Base-by-base conservation (phyloP, 2,329 filamentous ascomycete species). In the Phaeoacremonium minimum region DNA sequence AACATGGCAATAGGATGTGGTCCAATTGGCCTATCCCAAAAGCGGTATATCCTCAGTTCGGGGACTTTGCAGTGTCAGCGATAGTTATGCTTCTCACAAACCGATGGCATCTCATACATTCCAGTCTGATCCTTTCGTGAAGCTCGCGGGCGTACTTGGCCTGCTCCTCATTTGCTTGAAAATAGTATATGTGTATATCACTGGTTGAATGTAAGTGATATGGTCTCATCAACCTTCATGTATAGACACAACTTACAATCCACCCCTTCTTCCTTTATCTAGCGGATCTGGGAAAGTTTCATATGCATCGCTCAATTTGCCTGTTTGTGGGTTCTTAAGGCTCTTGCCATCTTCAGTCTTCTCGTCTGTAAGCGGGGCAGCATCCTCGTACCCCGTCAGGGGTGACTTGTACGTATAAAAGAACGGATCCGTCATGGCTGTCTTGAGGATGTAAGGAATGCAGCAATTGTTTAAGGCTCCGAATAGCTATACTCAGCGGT, bases 1-100 rank as follows among this genome's bases (percentile, higher is more conserved):
- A 95, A 95, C 88, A 95, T 95, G 35, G 81, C 85, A 1, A 88
- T 60, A 0, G 85, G 82, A 57, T 95, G 89, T 1, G 89, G 89
- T 0, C 89, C 90, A 18, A 95, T 61, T 0, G 89, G 87, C 12
- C 66, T 61, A 46, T 93, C 83, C 75, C 79, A 94, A 46, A 95
- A 67, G 12, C 61, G 69, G 57, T 95, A 95, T 49, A 94, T 83
- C 36, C 88, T 76, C 14, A 95, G 69, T 56, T 95, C 89, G 7
- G 89, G 88, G 52, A 95, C 85, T 89, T 42, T n/a, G 4, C 22
- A 28, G 22, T 26, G 22, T 26, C 22, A 26, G n/a, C 34, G 34
- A 36, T 29, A 19, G 8, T 38, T 18, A 41, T 33, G 26, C 8
- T 16, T 18, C 28, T 17, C 12, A 30, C 14, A 30, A 30, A n/a